Evolutionary conservation across 495 filamentous ascomycete species (phyloP).

Genomic region (Penicillium angulare): DNA sequence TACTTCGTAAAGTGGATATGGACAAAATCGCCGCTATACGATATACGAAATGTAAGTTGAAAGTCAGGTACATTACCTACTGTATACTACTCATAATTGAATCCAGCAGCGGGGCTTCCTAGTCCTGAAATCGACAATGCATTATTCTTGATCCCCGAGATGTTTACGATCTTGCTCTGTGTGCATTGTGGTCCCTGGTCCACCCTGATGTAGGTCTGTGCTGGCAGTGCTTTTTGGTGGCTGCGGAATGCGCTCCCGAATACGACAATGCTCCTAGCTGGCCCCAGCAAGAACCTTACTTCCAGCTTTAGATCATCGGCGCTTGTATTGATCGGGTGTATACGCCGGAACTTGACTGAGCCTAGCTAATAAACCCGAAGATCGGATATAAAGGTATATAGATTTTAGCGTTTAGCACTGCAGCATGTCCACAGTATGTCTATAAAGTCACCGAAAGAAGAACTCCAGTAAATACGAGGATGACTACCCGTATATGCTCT

Average conservation of each 20-base stretch:
- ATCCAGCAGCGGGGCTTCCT: not conserved
- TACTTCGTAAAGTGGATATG: no score
- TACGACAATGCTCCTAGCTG: slow-evolving; percentile 3
- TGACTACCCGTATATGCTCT: no score
- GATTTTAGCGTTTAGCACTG: no score
- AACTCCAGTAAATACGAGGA: no score
- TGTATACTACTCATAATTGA: no score
- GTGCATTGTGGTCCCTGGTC: not conserved
- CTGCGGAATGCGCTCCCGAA: slow-evolving; percentile 12
- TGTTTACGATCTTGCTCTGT: not conserved
- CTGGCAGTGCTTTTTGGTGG: not conserved
- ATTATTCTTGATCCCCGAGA: slow-evolving; percentile 1
- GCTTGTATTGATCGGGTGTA: not conserved
- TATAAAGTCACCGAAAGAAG: no score
- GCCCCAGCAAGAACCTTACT: slow-evolving; percentile 7
- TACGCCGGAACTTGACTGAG: not conserved
- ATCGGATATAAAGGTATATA: no score
- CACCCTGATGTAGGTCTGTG: slow-evolving; percentile 6
- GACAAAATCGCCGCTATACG: no score
- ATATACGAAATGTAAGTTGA: no score
- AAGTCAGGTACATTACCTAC: no score
- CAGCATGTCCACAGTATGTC: no score
- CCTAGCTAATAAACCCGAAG: no score
- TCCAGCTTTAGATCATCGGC: not conserved
- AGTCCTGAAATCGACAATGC: not conserved